Evolutionary conservation across 148 eudicot genomes (phyloP), one percentile per base, ranked within the genome.

Genomic region (Pouteria glomerata): DNA sequence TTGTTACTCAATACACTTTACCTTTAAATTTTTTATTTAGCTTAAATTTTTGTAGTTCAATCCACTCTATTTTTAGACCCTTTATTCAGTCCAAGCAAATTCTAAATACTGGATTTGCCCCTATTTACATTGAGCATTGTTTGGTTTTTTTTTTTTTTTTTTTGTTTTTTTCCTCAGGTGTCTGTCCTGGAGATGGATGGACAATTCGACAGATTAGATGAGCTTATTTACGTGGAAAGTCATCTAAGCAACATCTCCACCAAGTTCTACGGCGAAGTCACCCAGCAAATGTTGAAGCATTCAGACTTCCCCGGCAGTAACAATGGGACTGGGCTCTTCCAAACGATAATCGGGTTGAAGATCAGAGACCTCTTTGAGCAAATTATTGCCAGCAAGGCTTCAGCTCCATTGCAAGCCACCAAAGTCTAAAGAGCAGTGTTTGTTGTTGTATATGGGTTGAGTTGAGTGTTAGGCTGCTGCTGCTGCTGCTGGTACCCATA

Each of bases 261-360:
- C 71, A 95, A 95, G 77, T 95, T 95, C 80, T 95, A 95, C 29
- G 99, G 99, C 19, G 99, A 96, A 81, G 90, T 95, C 44, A 95
- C 99, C 3, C 99, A 95, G 72, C 99, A 95, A 70, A 92, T 95
- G 97, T 70, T 95, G 84, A 95, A 89, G 87, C 99, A 89, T 69
- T 70, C 93, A 8, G 99, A 95, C 44, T 95, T 95, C 76, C 99
- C 99, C 0, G 99, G 99, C 41, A 95, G 99, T 73, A 95, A 84
- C 90, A 95, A 95, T 68, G 99, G 99, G 26, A 92, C 99, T 10
- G 99, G 99, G 39, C 82, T 95, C 56, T 95, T 95, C 90, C 99
- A 96, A 58, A 96, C 99, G 30, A 92, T 96, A 12, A 79, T 92
- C 6, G 99, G 99, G 15, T 77, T 95, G 83, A 95, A 95, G 81